These are phyloP conservation scores for Pontederia paniculata DNA, from an alignment of 176 grass and related monocot genomes.

Conservation along the genomic window DNA sequence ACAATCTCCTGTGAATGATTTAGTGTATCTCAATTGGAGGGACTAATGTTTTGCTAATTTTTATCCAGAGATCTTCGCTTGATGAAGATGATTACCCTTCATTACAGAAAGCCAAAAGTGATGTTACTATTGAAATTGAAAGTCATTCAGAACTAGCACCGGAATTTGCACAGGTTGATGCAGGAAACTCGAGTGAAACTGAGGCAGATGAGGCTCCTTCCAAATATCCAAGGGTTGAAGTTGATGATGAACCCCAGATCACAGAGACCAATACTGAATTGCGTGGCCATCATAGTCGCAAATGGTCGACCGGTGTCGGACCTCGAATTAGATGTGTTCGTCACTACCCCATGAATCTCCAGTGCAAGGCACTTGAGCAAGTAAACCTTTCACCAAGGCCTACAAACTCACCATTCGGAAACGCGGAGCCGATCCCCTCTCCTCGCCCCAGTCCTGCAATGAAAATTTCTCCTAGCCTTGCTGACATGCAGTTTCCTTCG, in stretches of 20 bases:
- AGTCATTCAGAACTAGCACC: background rate
- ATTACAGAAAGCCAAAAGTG: slow-evolving; percentile 8
- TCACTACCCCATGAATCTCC: slow-evolving; percentile 75
- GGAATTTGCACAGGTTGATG: background rate
- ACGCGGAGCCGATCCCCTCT: slow-evolving; percentile 67
- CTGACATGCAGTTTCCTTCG: slow-evolving; percentile 37
- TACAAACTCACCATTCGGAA: slow-evolving; percentile 30
- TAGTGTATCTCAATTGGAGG: too few relatives aligned
- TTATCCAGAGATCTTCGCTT: slow-evolving; percentile 44
- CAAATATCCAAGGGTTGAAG: slow-evolving; percentile 7
- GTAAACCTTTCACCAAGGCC: slow-evolving; percentile 78
- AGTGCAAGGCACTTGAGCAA: slow-evolving; percentile 87
- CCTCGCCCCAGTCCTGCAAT: slow-evolving; percentile 59
- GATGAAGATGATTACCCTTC: slow-evolving; percentile 52
- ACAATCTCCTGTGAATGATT: background rate
- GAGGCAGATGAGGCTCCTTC: slow-evolving; percentile 11
- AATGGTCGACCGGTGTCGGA: slow-evolving; percentile 74
- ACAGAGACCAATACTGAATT: background rate
- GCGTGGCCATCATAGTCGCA: slow-evolving; percentile 29
- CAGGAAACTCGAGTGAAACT: slow-evolving; percentile 5
- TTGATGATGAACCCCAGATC: background rate
- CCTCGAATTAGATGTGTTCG: slow-evolving; percentile 80
- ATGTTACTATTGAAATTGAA: background rate
- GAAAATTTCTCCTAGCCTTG: slow-evolving; percentile 67
- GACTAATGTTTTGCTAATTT: background rate